Evolutionary conservation across 345 rosid genomes (phyloP).

Genomic region (Eucalyptus regnans): DNA sequence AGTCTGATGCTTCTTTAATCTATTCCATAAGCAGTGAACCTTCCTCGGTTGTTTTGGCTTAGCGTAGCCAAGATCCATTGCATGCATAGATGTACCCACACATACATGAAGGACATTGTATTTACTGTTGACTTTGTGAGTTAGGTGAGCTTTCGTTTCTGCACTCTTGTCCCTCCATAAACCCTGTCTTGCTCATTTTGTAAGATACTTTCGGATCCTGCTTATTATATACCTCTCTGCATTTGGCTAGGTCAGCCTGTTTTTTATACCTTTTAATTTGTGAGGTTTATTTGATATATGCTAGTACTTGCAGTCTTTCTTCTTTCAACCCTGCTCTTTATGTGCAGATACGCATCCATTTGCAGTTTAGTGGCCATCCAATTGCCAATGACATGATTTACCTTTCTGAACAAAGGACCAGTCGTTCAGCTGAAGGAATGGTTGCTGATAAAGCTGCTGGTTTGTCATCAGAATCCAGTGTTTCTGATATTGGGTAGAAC

Average conservation of each 20-base stretch:
- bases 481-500: background rate
- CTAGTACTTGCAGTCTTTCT: background rate
- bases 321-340: background rate
- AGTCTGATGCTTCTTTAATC: background rate
- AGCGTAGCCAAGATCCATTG: background rate
- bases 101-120: background rate
- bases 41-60: background rate
- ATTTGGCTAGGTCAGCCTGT: background rate
- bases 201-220: background rate
- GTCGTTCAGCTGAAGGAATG: slow-evolving; percentile 21
- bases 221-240: background rate
- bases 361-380: slow-evolving; percentile 74
- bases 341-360: slow-evolving; percentile 81
- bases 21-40: background rate
- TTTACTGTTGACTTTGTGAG: background rate
- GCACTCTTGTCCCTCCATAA: background rate
- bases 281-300: background rate
- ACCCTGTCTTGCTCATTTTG: background rate
- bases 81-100: background rate
- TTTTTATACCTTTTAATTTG: background rate
- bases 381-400: slow-evolving; percentile 89
- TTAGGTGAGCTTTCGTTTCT: background rate
- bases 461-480: slow-evolving; percentile 4
- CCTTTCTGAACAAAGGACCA: slow-evolving; percentile 26
- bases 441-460: slow-evolving; percentile 50